A percentile compares a stretch with the other conserved stretches of the same genome.
phyloP scores from a whole-genome alignment of 192 early-diverging fungal species.

The Linnemannia hyalina region DNA sequence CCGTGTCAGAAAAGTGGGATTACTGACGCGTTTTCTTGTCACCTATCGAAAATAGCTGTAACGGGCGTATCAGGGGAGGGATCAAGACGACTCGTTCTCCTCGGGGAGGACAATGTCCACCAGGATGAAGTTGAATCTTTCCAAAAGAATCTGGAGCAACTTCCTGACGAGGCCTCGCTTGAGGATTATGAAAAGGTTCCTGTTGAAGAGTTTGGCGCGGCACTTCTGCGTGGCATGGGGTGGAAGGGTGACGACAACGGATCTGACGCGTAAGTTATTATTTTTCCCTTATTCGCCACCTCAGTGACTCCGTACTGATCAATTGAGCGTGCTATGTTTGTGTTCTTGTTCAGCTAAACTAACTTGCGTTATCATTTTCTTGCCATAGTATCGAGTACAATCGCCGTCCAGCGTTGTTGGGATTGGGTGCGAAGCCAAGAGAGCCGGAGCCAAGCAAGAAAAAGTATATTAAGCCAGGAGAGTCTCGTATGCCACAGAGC shows the following conservation, averaged over 20 bases:
- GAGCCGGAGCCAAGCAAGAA: constrained; percentile 59
- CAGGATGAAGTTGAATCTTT: constrained; percentile 69
- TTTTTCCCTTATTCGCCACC: neutral
- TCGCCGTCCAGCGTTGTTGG: constrained; percentile 80
- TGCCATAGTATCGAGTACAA: constrained; percentile 47
- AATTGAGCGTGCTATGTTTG: neutral
- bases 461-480: constrained; percentile 59
- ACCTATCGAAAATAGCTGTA: constrained; percentile 22
- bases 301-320: neutral
- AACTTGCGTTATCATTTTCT: neutral
- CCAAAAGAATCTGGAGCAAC: constrained; percentile 69
- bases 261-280: constrained; percentile 30
- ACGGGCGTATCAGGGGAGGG: constrained; percentile 18
- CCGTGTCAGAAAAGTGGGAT: neutral
- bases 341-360: neutral
- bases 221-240: constrained; percentile 91
- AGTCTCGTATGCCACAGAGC: constrained; percentile 46
- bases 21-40: constrained; percentile 7
- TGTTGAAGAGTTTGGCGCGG: constrained; percentile 90
- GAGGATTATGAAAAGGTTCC: constrained; percentile 89
- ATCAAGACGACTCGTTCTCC: constrained; percentile 20
- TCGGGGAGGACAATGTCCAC: constrained; percentile 45
- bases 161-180: constrained; percentile 75
- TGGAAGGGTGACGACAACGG: constrained; percentile 78
- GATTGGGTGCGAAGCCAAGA: constrained; percentile 84